Conservation (phyloP, 2,329 filamentous ascomycete genomes). For the Colletotrichum sp. region DNA sequence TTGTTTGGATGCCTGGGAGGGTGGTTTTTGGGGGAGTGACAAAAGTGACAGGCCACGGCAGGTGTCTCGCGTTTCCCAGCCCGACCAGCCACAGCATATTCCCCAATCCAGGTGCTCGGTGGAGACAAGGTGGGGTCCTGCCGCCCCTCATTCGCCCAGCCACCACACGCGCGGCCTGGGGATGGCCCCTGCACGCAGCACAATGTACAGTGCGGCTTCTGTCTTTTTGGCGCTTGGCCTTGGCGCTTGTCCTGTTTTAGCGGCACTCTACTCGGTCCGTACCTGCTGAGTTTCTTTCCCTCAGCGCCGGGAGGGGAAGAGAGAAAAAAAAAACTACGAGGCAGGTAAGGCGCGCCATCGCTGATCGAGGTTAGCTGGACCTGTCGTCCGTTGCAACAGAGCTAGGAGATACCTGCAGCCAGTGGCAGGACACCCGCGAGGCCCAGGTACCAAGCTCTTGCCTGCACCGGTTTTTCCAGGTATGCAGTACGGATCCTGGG, state of each 20-base stretch:
- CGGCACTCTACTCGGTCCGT: background rate
- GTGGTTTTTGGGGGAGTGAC: background rate
- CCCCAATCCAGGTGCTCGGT: conserved; percentile 1
- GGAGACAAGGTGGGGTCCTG: background rate
- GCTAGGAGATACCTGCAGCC: background rate
- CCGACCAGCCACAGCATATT: conserved; percentile 19
- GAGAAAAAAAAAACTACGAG: background rate
- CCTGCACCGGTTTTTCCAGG: background rate
- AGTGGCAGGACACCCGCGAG: background rate
- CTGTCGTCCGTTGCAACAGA: conserved; percentile 5
- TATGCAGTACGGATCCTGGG: background rate
- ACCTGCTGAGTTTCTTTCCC: background rate
- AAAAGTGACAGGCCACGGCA: background rate
- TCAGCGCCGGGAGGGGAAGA: background rate
- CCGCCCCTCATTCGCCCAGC: conserved; percentile 19
- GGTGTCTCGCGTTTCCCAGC: background rate
- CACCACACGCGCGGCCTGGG: conserved; percentile 21
- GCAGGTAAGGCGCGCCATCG: background rate
- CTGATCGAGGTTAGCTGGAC: background rate
- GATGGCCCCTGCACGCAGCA: conserved; percentile 8
- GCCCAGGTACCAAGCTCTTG: conserved; percentile 1
- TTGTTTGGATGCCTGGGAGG: background rate
- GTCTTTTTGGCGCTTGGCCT: background rate
- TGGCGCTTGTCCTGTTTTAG: background rate
- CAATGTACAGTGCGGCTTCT: background rate